phyloP scores from a whole-genome alignment of 1,284 basidiomycete species.

The Apiotrichum sp. region DNA sequence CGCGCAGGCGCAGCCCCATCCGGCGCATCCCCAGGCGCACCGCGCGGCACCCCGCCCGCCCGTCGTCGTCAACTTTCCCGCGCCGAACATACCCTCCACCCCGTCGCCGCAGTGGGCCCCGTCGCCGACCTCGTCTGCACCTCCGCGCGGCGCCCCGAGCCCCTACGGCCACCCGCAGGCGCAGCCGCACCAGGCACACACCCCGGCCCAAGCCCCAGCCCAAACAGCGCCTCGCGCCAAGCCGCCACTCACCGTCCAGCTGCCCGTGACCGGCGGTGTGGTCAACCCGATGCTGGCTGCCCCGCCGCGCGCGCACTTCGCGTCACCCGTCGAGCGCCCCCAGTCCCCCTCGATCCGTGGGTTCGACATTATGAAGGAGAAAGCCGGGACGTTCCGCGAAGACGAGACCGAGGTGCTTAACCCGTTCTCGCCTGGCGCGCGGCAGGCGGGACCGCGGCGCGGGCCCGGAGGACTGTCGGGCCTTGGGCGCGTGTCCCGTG shows the following conservation, averaged over 20 bases:
- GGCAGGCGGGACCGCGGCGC: constrained; percentile 10
- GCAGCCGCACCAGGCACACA: neutral
- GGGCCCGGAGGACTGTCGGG: constrained; percentile 2
- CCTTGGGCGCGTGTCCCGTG: constrained; percentile 11
- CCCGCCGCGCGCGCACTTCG: constrained; percentile 19
- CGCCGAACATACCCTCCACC: constrained; percentile 3
- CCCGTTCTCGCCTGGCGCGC: constrained; percentile 27
- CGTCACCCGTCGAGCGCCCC: constrained; percentile 9
- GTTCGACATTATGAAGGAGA: constrained; percentile 36
- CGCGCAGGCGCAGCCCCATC: neutral
- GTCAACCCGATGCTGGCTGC: constrained; percentile 31
- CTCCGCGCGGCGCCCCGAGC: neutral
- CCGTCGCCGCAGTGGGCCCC: constrained; percentile 4
- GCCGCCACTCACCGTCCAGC: neutral
- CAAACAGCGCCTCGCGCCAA: neutral
- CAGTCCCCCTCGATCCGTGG: constrained; percentile 23
- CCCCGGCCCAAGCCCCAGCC: neutral
- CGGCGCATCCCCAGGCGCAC: neutral
- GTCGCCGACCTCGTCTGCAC: neutral
- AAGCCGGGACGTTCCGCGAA: constrained; percentile 38
- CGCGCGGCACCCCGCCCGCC: neutral
- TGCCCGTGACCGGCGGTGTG: neutral
- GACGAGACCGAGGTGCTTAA: constrained; percentile 37
- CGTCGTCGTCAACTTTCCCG: constrained; percentile 6
- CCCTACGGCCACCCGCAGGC: neutral